phyloP scores from a whole-genome alignment of 306 rosid species.

The Gastrolobium bilobum region DNA sequence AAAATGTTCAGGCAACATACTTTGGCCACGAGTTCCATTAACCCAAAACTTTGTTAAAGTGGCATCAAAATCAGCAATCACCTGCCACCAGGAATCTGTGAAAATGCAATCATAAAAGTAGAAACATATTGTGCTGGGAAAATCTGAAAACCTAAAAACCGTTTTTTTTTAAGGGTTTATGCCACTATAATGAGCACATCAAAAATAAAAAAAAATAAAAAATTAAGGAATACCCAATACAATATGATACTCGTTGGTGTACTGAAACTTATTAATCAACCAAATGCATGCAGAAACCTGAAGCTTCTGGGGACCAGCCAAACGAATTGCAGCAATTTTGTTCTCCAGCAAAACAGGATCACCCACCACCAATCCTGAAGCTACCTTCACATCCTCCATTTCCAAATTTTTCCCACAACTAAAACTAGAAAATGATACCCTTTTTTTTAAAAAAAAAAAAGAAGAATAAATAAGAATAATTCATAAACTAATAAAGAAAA shows the following conservation, averaged over 20 bases:
- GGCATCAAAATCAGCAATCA: constrained; percentile 94
- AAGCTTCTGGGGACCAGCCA: constrained; percentile 67
- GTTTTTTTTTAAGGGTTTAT: not conserved
- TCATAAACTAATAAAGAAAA: not conserved
- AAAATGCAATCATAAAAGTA: constrained; percentile 43
- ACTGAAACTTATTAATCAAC: constrained; percentile 1
- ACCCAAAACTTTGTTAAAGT: constrained; percentile 78
- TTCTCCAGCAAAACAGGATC: constrained; percentile 55
- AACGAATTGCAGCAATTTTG: constrained; percentile 68
- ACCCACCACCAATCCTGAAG: constrained; percentile 50
- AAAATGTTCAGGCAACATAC: constrained; percentile 56
- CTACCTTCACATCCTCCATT: constrained; percentile 55
- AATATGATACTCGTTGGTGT: not conserved
- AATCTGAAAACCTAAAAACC: not conserved
- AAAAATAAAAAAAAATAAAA: not conserved
- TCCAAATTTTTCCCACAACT: constrained; percentile 43
- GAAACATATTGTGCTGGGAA: not conserved
- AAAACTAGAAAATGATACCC: constrained; percentile 51
- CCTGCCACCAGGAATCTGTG: constrained; percentile 52
- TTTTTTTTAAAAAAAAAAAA: not conserved
- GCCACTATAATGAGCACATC: constrained; percentile 20
- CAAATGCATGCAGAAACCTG: constrained; percentile 58
- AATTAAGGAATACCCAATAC: not conserved
- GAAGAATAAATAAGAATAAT: not conserved
- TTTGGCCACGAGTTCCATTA: constrained; percentile 81